Evolutionary conservation across 371 early-diverging fungal genomes (phyloP), one percentile per base, ranked within the genome.

Genomic region (Thermomucor indicae-seudaticae): DNA sequence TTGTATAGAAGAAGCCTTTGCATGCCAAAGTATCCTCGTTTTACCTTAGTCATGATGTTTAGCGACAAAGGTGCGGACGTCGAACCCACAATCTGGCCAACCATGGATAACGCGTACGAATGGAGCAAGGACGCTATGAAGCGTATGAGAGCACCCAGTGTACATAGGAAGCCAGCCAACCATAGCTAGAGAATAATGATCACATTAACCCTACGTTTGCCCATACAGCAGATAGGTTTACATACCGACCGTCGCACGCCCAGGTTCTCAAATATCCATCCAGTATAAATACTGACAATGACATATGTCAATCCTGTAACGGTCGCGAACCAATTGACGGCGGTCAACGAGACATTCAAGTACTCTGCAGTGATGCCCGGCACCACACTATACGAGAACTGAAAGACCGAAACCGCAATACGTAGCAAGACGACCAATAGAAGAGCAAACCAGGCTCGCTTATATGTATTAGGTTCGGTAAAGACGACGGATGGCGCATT

Each of bases 41-140:
- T 47, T 67, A 71, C 72, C 43, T 53, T 78, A 25, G 81, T 77
- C 51, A 78, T 77, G n/a, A 72, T 73, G 47, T 84, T 79, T 17
- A 84, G 51, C 38, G 84, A 62, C 60, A 87, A 74, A 2, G 85
- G 85, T 32, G 79, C 70, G 2, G 80, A 69, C n/a, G 73, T 41
- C 6, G 77, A 76, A 6, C 75, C 77, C 32, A 87, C 40, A 19
- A 82, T 52, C 55, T 85, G 85, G 6, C 84, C 85, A 23, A 75
- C 25, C 61, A 79, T 57, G 6, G 72, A 69, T 24, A 83, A 37
- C 2, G 73, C 60, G 57, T 49, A 71, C 19, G 57, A 65, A 12
- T 65, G 65, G 22, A 40, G 50, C 53, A 57, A 70, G 24, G 67
- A 54, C 19, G 71, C 65, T 32, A 82, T 43, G 47, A 62, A 78